These are phyloP conservation scores for Phtheirospermum japonicum DNA, from an alignment of 257 asterid species.

Conservation along the genomic window DNA sequence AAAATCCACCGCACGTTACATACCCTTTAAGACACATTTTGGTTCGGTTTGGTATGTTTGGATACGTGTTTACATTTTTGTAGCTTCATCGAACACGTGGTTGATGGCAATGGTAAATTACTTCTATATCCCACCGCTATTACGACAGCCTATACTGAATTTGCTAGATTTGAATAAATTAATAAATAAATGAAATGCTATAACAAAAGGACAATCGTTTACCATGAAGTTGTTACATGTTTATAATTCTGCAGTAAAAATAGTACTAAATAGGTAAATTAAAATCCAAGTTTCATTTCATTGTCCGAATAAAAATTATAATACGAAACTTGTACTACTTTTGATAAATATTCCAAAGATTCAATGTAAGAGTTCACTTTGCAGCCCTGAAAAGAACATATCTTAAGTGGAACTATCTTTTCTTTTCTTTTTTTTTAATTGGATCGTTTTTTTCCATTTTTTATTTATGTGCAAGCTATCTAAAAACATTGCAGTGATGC, in stretches of 20 bases:
- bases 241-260: no score
- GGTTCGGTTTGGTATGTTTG: background rate
- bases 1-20: slow-evolving; percentile 4
- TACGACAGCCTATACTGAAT: background rate
- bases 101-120: background rate
- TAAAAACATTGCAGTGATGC: slow-evolving; percentile 33
- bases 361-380: background rate
- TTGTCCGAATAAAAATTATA: background rate
- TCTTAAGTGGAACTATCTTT: background rate
- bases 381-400: background rate
- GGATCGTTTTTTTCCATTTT: background rate
- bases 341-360: background rate
- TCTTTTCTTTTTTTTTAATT: background rate
- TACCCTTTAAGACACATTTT: slow-evolving; percentile 10
- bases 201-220: no score
- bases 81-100: slow-evolving; percentile 15
- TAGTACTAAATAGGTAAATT: background rate
- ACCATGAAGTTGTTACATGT: no score
- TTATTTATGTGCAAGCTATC: slow-evolving; percentile 1
- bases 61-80: slow-evolving; percentile 12
- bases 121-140: background rate
- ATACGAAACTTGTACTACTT: background rate
- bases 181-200: no score
- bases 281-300: slow-evolving; percentile 13
- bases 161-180: background rate